Conservation (phyloP, 1,284 basidiomycete species). For the Earliella scabrosa region DNA sequence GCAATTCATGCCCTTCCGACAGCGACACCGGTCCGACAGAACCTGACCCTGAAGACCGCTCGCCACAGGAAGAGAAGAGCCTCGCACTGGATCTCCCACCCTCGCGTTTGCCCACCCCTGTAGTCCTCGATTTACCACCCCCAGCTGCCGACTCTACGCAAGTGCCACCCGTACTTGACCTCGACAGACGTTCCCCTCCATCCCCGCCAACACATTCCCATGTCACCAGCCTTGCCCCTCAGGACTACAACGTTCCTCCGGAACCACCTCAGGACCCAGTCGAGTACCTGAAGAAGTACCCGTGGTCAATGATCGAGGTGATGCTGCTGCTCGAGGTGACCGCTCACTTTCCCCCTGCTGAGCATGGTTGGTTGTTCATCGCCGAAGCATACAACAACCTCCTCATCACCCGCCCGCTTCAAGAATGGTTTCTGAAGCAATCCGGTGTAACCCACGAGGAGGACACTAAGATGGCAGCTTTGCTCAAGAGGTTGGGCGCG, state of each 20-base stretch:
- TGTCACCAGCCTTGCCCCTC: background rate
- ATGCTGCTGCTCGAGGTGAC: conserved; percentile 25
- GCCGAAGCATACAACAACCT: conserved; percentile 28
- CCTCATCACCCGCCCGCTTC: conserved; percentile 23
- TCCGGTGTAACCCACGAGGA: conserved; percentile 18
- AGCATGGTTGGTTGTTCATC: conserved; percentile 24
- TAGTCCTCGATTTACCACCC: background rate
- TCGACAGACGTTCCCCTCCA: background rate
- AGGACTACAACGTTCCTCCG: conserved; percentile 16
- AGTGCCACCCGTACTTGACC: background rate
- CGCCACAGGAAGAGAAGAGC: conserved; percentile 1
- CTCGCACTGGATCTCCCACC: background rate
- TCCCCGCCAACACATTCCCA: background rate
- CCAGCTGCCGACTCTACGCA: background rate
- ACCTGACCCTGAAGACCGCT: conserved; percentile 10
- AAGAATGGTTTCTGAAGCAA: conserved; percentile 25
- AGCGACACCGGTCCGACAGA: conserved; percentile 19
- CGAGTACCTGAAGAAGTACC: conserved; percentile 14
- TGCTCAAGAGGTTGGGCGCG: conserved; percentile 15
- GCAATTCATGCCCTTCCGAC: conserved; percentile 13
- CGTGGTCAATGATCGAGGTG: conserved; percentile 26
- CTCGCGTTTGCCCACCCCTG: background rate
- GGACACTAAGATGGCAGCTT: conserved; percentile 17
- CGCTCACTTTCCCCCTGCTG: conserved; percentile 23
- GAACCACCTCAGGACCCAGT: conserved; percentile 16